phyloP scores from a whole-genome alignment of 2,329 filamentous ascomycete genomes.

The Metarhizium robertsii region DNA sequence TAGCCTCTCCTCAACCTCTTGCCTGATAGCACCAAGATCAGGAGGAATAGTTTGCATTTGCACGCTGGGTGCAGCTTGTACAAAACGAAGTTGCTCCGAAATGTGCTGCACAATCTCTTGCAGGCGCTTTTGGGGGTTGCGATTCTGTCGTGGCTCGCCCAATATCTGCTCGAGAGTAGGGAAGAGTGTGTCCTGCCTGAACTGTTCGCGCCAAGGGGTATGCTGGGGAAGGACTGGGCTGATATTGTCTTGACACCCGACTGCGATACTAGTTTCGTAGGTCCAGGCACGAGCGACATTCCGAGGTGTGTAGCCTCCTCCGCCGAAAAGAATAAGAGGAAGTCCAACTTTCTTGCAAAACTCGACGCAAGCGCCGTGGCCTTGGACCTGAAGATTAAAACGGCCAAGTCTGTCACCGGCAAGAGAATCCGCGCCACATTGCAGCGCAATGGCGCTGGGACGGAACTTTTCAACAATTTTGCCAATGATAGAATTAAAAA shows the following conservation, averaged over 20 bases:
- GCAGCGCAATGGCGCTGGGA: slow-evolving; percentile 85
- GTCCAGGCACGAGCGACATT: slow-evolving; percentile 97
- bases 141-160: slow-evolving; percentile 62
- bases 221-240: slow-evolving; percentile 65
- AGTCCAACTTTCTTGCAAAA: slow-evolving; percentile 75
- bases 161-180: slow-evolving; percentile 70
- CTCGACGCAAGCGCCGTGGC: slow-evolving; percentile 83
- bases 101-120: slow-evolving; percentile 69
- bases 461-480: slow-evolving; percentile 73
- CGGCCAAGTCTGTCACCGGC: slow-evolving; percentile 88
- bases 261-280: slow-evolving; percentile 87
- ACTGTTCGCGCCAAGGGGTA: slow-evolving; percentile 80
- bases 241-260: slow-evolving; percentile 63
- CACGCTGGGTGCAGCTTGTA: slow-evolving; percentile 77
- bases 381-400: slow-evolving; percentile 94
- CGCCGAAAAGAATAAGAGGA: slow-evolving; percentile 84
- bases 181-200: slow-evolving; percentile 79
- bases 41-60: slow-evolving; percentile 75
- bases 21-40: slow-evolving; percentile 58
- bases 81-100: slow-evolving; percentile 76
- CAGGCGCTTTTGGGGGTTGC: slow-evolving; percentile 68
- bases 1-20: slow-evolving; percentile 58
- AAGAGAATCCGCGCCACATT: slow-evolving; percentile 91
- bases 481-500: slow-evolving; percentile 76
- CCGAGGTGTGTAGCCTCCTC: slow-evolving; percentile 90